Base-by-base conservation (phyloP, 1,284 basidiomycete species). In the Ganoderma lucidum region DNA sequence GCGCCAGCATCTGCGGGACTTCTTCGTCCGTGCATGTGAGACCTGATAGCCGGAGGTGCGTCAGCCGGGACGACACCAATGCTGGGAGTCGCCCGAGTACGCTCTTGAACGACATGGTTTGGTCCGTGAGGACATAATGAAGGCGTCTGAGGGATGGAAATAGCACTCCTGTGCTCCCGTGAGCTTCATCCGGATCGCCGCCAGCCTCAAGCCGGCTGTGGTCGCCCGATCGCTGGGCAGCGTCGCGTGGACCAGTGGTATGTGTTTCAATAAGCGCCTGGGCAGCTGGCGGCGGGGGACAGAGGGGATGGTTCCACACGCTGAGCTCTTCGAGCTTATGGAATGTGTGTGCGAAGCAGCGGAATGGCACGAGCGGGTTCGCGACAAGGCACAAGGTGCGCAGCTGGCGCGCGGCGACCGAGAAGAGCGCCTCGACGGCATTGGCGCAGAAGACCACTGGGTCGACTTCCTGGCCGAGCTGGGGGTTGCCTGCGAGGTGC, bases 41-140 rank as follows among this genome's bases (percentile, higher is more conserved):
- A n/a, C 62, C 66, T 28, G 66, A 68, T 9, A 68, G 53, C 17
- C 66, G 66, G 56, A 68, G 66, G 45, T 68, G 66, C n/a, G 66
- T 68, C n/a, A 68, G 45, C 32, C 19, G 17, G 28, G 61, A 9
- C 8, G 62, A 63, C 14, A 39, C 62, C n/a, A 67, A n/a, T 6
- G 32, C 32, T 10, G 62, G 45, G 55, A 68, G 55, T 14, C 56
- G 39, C 35, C 19, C 15, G 45, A 68, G 62, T 3, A 68, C n/a
- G 44, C 30, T 37, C 30, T 55, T 45, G 58, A 44, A 51, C 23
- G 48, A 30, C n/a, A 48, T 63, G 44, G 28, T 51, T 23, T 42
- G 41, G 28, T 63, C 62, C 2, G 53, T 45, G 15, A 68, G 66
- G 44, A 68, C 48, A 55, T 44, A 45, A 37, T 67, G 66, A 10